These are phyloP conservation scores for Phytophthora melonis DNA, from an alignment of 352 stramenopile genomes.

Conservation along the genomic window DNA sequence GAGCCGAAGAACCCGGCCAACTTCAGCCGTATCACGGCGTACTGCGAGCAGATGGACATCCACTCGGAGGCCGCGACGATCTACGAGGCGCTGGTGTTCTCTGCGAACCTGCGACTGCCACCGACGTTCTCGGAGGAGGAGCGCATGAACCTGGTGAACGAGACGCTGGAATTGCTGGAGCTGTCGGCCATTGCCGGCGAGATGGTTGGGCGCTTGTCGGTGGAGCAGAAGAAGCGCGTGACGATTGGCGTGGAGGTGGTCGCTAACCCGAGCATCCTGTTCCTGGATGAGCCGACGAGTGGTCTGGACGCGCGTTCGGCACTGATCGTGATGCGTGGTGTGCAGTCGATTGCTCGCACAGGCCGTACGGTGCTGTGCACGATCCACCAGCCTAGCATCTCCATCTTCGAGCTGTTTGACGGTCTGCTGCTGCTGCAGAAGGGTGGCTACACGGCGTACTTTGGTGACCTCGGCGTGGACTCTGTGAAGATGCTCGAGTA, in stretches of 20 bases:
- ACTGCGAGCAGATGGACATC: slow-evolving; percentile 31
- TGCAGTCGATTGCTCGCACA: slow-evolving; percentile 85
- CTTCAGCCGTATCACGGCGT: slow-evolving; percentile 83
- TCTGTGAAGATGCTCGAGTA: slow-evolving; percentile 86
- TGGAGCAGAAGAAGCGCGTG: slow-evolving; percentile 28
- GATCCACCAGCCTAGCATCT: slow-evolving; percentile 72
- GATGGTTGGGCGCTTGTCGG: slow-evolving; percentile 62
- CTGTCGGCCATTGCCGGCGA: slow-evolving; percentile 52
- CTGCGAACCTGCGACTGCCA: slow-evolving; percentile 85
- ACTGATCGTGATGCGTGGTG: slow-evolving; percentile 30
- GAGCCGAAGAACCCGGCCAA: slow-evolving; percentile 71
- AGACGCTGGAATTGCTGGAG: slow-evolving; percentile 67
- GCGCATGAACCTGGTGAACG: slow-evolving; percentile 54
- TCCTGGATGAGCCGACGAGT: too few relatives aligned
- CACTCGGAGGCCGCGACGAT: slow-evolving; percentile 68
- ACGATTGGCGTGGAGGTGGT: too few relatives aligned
- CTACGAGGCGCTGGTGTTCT: slow-evolving; percentile 92
- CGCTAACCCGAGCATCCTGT: too few relatives aligned
- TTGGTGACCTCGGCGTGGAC: slow-evolving; percentile 86
- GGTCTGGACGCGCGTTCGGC: too few relatives aligned
- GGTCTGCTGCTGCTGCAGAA: slow-evolving; percentile 88
- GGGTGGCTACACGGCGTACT: slow-evolving; percentile 74
- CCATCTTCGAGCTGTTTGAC: slow-evolving; percentile 95
- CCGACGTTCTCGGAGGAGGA: slow-evolving; percentile 47
- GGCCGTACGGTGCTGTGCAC: slow-evolving; percentile 87